Evolutionary conservation across 1,284 basidiomycete genomes (phyloP).

Genomic region (Wallemia mellicola): DNA sequence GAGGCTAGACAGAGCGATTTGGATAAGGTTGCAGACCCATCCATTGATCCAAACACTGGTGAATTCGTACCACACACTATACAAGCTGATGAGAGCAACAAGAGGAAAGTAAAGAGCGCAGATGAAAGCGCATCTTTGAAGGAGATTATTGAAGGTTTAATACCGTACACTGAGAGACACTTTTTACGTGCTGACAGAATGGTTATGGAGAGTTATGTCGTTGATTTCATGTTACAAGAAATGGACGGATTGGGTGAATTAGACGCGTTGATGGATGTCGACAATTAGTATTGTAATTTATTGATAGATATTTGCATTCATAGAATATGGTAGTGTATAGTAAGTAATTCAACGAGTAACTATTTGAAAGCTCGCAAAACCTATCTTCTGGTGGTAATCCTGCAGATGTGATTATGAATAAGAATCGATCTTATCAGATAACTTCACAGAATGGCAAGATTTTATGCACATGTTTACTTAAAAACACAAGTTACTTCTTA

Average conservation of each 20-base stretch:
- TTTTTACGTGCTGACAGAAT: conserved; percentile 53
- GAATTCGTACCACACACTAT: conserved; percentile 2
- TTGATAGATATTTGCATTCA: too few species aligned
- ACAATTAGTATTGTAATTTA: too few species aligned
- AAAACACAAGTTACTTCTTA: neutral
- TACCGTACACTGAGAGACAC: conserved; percentile 85
- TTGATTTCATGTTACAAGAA: conserved; percentile 69
- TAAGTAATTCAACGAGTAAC: too few species aligned
- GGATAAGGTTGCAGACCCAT: conserved; percentile 17
- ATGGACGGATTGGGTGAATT: conserved; percentile 18
- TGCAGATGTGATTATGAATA: too few species aligned
- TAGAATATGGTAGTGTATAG: too few species aligned
- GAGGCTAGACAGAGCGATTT: conserved; percentile 8
- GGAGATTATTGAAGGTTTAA: conserved; percentile 50
- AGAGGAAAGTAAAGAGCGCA: neutral
- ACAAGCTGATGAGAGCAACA: conserved; percentile 11
- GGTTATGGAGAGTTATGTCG: conserved; percentile 70
- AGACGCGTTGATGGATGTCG: neutral
- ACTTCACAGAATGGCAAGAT: too few species aligned
- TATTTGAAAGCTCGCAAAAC: too few species aligned
- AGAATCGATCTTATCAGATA: too few species aligned
- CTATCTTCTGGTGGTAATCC: too few species aligned
- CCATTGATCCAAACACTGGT: conserved; percentile 7
- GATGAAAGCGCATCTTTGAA: conserved; percentile 19
- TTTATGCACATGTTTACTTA: too few species aligned